Conservation (phyloP, 2,329 filamentous ascomycete species). For the Pseudogymnoascus sp. region DNA sequence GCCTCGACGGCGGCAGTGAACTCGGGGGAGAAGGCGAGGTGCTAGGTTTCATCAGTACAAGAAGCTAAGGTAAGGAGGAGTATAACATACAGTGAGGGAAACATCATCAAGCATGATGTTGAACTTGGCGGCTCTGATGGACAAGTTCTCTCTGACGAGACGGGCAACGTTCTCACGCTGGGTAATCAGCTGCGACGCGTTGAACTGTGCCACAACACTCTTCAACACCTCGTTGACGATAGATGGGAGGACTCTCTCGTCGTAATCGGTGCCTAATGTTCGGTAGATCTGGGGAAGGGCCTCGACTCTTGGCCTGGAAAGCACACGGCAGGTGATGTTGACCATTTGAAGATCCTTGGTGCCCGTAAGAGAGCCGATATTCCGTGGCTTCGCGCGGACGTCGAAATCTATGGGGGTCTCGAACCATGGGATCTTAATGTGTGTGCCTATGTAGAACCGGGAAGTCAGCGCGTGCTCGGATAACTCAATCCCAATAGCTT, state of each 20-base stretch:
- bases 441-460: conserved; percentile 59
- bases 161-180: conserved; percentile 94
- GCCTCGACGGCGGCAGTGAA: conserved; percentile 68
- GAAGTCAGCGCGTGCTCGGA: conserved; percentile 16
- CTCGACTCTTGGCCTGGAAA: conserved; percentile 80
- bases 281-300: conserved; percentile 95
- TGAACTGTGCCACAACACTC: conserved; percentile 98
- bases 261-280: conserved; percentile 90
- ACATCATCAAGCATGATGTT: conserved; percentile 98
- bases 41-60: conserved; percentile 35
- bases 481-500: background rate
- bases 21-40: conserved; percentile 66
- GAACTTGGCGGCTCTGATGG: conserved; percentile 84
- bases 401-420: conserved; percentile 96
- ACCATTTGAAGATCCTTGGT: conserved; percentile 99
- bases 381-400: conserved; percentile 93
- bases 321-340: conserved; percentile 99
- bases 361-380: conserved; percentile 91
- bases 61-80: background rate
- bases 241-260: conserved; percentile 90
- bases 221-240: conserved; percentile 99
- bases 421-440: conserved; percentile 92
- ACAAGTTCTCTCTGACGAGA: conserved; percentile 87
- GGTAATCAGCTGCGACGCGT: conserved; percentile 95
- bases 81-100: conserved; percentile 70